phyloP scores from a whole-genome alignment of 1,284 basidiomycete species.

The Ceratobasidium sp. region DNA sequence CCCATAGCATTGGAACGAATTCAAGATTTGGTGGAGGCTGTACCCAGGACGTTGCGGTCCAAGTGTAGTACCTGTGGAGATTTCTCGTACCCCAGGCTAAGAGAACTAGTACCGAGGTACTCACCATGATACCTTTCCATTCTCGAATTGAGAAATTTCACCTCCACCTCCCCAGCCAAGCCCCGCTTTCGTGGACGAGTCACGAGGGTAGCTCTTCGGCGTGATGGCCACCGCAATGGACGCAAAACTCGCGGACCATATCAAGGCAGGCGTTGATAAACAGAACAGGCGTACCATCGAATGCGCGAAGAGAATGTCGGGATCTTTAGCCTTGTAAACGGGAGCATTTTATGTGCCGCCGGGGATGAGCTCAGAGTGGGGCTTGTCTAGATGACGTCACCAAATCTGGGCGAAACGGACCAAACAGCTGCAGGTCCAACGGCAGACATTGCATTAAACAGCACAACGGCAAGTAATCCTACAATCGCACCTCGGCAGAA shows the following conservation, averaged over 20 bases:
- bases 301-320: too few species aligned
- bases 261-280: too few species aligned
- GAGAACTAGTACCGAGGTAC: not conserved
- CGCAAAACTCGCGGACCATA: not conserved
- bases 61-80: constrained; percentile 37
- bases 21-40: constrained; percentile 34
- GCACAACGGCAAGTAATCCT: not conserved
- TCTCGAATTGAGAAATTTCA: constrained; percentile 35
- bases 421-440: not conserved
- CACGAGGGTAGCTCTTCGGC: not conserved
- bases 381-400: not conserved
- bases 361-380: not conserved
- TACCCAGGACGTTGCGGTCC: constrained; percentile 35
- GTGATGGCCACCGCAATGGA: not conserved
- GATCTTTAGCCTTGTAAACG: not conserved
- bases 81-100: not conserved
- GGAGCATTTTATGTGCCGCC: not conserved
- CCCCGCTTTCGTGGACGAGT: not conserved
- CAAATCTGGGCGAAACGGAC: too few species aligned
- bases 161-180: constrained; percentile 25
- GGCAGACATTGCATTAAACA: too few species aligned
- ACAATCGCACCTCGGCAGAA: not conserved
- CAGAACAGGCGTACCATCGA: too few species aligned
- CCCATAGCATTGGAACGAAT: constrained; percentile 55
- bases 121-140: constrained; percentile 27